phyloP scores from a whole-genome alignment of 495 filamentous ascomycete genomes.

The Jackrogersella multiformis region DNA sequence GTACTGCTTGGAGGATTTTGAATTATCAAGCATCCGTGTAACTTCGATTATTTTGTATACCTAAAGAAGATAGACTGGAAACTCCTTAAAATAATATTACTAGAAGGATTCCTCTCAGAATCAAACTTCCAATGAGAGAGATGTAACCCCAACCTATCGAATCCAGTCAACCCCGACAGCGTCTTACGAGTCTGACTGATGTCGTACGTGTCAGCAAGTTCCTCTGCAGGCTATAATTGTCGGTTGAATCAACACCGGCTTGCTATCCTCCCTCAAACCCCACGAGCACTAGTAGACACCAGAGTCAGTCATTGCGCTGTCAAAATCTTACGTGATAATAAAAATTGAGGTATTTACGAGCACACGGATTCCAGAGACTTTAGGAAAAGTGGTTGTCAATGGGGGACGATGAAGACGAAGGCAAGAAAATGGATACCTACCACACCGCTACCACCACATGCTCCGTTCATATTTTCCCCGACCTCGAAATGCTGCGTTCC shows the following conservation, averaged over 20 bases:
- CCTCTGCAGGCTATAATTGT: background rate
- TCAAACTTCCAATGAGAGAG: background rate
- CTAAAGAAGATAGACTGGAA: background rate
- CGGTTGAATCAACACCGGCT: constrained; percentile 20
- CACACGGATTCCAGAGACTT: background rate
- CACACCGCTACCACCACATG: constrained; percentile 32
- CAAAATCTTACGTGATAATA: background rate
- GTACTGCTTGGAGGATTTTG: background rate
- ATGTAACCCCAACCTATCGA: background rate
- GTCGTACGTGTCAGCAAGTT: background rate
- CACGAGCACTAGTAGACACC: constrained; percentile 27
- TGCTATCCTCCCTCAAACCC: constrained; percentile 10
- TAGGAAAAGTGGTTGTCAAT: background rate
- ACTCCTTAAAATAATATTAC: background rate
- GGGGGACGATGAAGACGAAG: no score
- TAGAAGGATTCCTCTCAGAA: background rate
- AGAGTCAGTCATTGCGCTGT: background rate
- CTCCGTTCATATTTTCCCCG: constrained; percentile 23
- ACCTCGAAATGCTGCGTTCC: constrained; percentile 32
- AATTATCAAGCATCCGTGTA: background rate
- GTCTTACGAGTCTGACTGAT: background rate
- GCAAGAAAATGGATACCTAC: constrained; percentile 2
- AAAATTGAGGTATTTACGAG: background rate
- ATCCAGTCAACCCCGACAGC: background rate
- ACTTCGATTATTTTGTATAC: background rate